Percentiles rank a stretch among this genome's conserved stretches.
phyloP scores from a whole-genome alignment of 1,284 basidiomycete species.

The Malassezia arunalokei region DNA sequence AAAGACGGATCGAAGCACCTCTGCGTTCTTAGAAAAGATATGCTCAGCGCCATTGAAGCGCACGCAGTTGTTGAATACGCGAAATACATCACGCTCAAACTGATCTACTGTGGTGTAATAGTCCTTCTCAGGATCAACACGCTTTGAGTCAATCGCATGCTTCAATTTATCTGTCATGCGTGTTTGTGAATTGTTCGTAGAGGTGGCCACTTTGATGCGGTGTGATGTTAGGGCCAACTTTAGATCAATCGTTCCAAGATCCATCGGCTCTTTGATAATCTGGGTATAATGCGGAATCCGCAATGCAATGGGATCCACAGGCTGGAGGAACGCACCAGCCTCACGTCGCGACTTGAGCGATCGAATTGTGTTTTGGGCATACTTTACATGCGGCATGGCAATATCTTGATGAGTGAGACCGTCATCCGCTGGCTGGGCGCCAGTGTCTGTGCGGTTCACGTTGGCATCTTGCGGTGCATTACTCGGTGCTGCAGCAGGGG shows the following conservation, averaged over 20 bases:
- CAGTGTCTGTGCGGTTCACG: no score
- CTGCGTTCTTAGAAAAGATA: constrained; percentile 64
- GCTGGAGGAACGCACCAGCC: constrained; percentile 65
- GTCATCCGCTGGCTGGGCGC: not conserved
- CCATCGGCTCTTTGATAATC: constrained; percentile 85
- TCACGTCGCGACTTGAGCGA: constrained; percentile 78
- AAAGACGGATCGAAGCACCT: constrained; percentile 68
- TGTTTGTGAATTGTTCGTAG: constrained; percentile 15
- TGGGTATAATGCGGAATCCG: constrained; percentile 80
- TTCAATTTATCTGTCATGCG: constrained; percentile 32
- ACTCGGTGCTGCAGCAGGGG: not conserved
- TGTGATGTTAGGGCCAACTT: constrained; percentile 51
- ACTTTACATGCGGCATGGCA: constrained; percentile 60
- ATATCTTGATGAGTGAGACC: constrained; percentile 17
- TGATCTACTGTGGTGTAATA: constrained; percentile 25
- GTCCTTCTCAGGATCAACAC: constrained; percentile 26
- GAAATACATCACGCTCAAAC: constrained; percentile 40
- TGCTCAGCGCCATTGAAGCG: constrained; percentile 86
- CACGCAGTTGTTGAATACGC: constrained; percentile 72
- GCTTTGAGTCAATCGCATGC: constrained; percentile 21
- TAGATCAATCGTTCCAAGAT: constrained; percentile 81
- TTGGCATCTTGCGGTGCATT: not conserved
- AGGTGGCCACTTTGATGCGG: constrained; percentile 21
- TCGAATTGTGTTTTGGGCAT: constrained; percentile 65
- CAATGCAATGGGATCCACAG: constrained; percentile 80